Evolutionary conservation across 768 basidiomycete species (phyloP).

Genomic region (Auricularia sp.): DNA sequence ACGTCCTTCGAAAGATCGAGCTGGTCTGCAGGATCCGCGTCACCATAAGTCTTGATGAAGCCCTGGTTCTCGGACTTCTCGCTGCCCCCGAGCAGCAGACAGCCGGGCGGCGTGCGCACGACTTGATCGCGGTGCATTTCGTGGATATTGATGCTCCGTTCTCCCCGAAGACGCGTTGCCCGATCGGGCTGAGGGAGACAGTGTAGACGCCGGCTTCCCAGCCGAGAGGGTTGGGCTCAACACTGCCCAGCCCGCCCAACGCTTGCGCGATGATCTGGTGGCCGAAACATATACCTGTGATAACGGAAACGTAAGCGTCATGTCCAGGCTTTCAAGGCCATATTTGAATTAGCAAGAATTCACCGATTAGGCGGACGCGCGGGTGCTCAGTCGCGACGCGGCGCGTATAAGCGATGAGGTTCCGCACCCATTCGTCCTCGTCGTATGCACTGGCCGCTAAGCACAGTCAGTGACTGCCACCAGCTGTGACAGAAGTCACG

Average conservation of each 20-base stretch:
- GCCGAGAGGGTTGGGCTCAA: conserved; percentile 48
- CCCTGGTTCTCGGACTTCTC: conserved; percentile 55
- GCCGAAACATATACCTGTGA: conserved; percentile 79
- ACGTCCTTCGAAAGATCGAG: conserved; percentile 30
- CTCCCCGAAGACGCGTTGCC: conserved; percentile 56
- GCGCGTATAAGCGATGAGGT: conserved; percentile 49
- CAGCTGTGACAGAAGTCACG: conserved; percentile 12
- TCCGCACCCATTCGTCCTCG: conserved; percentile 64
- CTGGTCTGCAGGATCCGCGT: neutral
- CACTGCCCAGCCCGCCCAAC: conserved; percentile 45
- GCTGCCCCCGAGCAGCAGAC: conserved; percentile 56
- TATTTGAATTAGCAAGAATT: conserved; percentile 4
- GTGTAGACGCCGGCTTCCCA: conserved; percentile 81
- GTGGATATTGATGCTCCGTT: conserved; percentile 43
- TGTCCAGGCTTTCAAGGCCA: neutral
- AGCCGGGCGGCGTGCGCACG: conserved; percentile 30
- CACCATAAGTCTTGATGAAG: conserved; percentile 37
- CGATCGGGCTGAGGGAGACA: conserved; percentile 55
- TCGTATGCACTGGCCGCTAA: conserved; percentile 70
- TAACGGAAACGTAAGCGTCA: neutral
- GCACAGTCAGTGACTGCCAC: conserved; percentile 3
- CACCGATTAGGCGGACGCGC: conserved; percentile 62
- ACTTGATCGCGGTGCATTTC: conserved; percentile 90
- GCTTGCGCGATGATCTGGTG: conserved; percentile 78
- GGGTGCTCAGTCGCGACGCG: conserved; percentile 41